phyloP scores from a whole-genome alignment of 2,329 filamentous ascomycete species.

The Clathrospora elynae region DNA sequence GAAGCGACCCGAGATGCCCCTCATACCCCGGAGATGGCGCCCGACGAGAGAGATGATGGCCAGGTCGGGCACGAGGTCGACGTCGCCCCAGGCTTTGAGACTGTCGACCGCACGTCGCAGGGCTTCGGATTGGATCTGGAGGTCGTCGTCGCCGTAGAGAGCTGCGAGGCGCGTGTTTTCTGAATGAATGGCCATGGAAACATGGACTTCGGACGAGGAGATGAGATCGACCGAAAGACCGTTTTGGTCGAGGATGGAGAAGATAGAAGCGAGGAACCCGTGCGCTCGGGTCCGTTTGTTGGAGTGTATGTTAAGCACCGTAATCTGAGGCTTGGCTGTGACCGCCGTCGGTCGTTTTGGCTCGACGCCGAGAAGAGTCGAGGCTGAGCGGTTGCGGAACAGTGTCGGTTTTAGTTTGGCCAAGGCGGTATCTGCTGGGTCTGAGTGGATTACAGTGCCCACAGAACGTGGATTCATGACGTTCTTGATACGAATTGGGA shows the following conservation, averaged over 20 bases:
- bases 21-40: conserved; percentile 96
- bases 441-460: conserved; percentile 83
- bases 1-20: conserved; percentile 88
- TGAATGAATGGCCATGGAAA: conserved; percentile 93
- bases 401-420: conserved; percentile 65
- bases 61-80: conserved; percentile 90
- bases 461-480: conserved; percentile 82
- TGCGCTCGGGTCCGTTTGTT: conserved; percentile 96
- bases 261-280: conserved; percentile 93
- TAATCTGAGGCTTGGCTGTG: conserved; percentile 97
- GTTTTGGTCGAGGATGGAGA: conserved; percentile 85
- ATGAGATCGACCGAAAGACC: conserved; percentile 93
- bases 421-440: conserved; percentile 62
- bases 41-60: conserved; percentile 94
- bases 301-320: conserved; percentile 96
- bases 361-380: conserved; percentile 56
- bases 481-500: conserved; percentile 89
- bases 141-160: conserved; percentile 54
- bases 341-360: conserved; percentile 67
- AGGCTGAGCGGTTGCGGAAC: conserved; percentile 54
- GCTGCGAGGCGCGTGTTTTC: conserved; percentile 63
- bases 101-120: conserved; percentile 65
- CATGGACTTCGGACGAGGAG: conserved; percentile 94
- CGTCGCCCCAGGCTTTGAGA: conserved; percentile 79
- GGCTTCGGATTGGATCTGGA: conserved; percentile 54